These are phyloP conservation scores for Quercus dentata DNA, from an alignment of 306 rosid species.

Conservation along the genomic window DNA sequence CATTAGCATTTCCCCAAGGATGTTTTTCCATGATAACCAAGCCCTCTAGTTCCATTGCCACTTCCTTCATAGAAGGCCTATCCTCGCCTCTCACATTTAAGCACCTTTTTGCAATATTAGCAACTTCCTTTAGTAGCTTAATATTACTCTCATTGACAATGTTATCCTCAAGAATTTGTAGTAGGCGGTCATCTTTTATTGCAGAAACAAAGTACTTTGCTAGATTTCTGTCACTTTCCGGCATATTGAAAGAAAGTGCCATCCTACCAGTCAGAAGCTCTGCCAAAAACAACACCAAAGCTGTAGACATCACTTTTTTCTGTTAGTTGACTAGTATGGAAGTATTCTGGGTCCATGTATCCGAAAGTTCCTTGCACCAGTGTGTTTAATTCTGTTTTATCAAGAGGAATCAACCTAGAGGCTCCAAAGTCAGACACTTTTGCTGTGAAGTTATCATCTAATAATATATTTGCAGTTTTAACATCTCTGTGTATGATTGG, in stretches of 20 bases:
- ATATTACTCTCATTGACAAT: background rate
- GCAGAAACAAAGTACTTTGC: slow-evolving; percentile 10
- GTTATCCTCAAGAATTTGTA: slow-evolving; percentile 12
- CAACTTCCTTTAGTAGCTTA: slow-evolving; percentile 15
- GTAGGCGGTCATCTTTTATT: slow-evolving; percentile 15
- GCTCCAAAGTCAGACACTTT: slow-evolving; percentile 14
- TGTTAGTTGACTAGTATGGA: slow-evolving; percentile 20
- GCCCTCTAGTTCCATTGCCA: too few species aligned
- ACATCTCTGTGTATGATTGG: slow-evolving; percentile 29
- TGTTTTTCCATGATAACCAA: too few species aligned
- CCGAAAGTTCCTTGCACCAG: slow-evolving; percentile 28
- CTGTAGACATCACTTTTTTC: slow-evolving; percentile 30
- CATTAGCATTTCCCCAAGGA: too few species aligned
- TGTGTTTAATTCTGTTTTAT: slow-evolving; percentile 19
- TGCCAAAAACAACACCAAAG: slow-evolving; percentile 14
- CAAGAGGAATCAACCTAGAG: slow-evolving; percentile 13
- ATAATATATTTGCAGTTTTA: slow-evolving; percentile 23
- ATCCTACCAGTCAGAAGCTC: slow-evolving; percentile 24
- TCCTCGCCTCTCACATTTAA: too few species aligned
- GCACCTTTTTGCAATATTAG: background rate
- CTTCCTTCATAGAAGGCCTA: too few species aligned
- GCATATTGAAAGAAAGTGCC: slow-evolving; percentile 15
- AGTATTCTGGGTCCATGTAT: slow-evolving; percentile 20
- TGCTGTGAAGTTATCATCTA: slow-evolving; percentile 11
- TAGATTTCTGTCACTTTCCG: slow-evolving; percentile 11